Evolutionary conservation across 2,329 filamentous ascomycete genomes (phyloP).

Genomic region (Colletotrichum liriopes): DNA sequence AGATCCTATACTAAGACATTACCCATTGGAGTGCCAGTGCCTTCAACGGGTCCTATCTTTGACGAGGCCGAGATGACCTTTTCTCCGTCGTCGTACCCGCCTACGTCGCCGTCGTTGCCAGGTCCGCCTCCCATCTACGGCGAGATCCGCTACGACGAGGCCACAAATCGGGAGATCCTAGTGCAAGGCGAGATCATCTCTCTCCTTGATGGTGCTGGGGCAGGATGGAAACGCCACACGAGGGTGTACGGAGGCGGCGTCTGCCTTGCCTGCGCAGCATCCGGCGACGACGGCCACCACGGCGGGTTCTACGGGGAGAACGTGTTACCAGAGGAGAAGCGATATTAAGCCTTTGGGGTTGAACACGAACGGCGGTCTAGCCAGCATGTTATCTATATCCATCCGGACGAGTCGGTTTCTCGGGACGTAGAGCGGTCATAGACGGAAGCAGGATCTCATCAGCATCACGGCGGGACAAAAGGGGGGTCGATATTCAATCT

Average conservation of each 20-base stretch:
- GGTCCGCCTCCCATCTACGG: conserved; percentile 59
- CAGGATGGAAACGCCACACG: conserved; percentile 71
- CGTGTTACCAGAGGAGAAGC: conserved; percentile 68
- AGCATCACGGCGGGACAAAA: conserved; percentile 30
- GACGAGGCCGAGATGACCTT: conserved; percentile 50
- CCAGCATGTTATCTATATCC: conserved; percentile 2
- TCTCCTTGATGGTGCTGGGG: conserved; percentile 62
- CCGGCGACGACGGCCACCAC: conserved; percentile 59
- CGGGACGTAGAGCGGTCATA: conserved; percentile 20
- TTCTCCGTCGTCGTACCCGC: conserved; percentile 66
- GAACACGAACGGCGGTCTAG: background rate
- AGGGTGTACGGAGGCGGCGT: conserved; percentile 72
- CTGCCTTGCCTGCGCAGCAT: conserved; percentile 69
- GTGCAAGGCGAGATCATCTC: conserved; percentile 68
- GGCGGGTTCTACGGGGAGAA: conserved; percentile 70
- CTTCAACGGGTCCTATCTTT: conserved; percentile 38
- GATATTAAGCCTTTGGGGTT: conserved; percentile 47
- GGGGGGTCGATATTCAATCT: conserved; percentile 12
- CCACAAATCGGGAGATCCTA: conserved; percentile 54
- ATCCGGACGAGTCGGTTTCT: conserved; percentile 5
- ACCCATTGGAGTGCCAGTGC: conserved; percentile 53
- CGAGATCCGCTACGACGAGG: conserved; percentile 50
- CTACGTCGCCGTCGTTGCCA: conserved; percentile 63
- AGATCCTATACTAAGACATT: conserved; percentile 62
- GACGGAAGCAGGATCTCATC: conserved; percentile 3